These are phyloP conservation scores for Alternaria brassicicola DNA, from an alignment of 2,329 filamentous ascomycete genomes.

Conservation along the genomic window DNA sequence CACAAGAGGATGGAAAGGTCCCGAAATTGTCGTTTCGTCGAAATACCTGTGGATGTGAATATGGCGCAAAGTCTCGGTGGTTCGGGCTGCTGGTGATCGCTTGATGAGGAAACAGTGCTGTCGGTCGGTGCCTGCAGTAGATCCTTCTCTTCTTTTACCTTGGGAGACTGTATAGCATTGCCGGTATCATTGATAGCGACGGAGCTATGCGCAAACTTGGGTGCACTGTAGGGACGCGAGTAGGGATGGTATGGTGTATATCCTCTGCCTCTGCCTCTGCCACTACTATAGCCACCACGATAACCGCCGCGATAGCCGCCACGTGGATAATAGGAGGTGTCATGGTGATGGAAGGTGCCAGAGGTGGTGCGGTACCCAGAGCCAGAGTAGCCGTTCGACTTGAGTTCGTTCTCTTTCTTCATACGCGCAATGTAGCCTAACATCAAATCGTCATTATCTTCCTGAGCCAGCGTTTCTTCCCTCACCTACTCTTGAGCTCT, in stretches of 20 bases:
- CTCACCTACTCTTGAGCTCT: slow-evolving; percentile 37
- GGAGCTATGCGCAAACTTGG: slow-evolving; percentile 20
- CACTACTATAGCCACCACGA: slow-evolving; percentile 16
- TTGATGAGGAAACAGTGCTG: slow-evolving; percentile 3
- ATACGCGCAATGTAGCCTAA: slow-evolving; percentile 29
- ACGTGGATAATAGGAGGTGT: background rate
- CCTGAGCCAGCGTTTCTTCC: slow-evolving; percentile 5
- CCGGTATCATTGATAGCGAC: slow-evolving; percentile 19
- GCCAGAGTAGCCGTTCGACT: slow-evolving; percentile 11
- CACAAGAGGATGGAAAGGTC: background rate
- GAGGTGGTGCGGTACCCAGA: background rate
- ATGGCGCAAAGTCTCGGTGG: slow-evolving; percentile 28
- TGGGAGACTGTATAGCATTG: slow-evolving; percentile 2
- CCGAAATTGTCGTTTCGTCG: slow-evolving; percentile 15
- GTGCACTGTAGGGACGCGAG: slow-evolving; percentile 13
- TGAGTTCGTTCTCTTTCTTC: slow-evolving; percentile 25
- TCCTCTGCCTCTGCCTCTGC: slow-evolving; percentile 14
- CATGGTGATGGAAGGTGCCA: background rate
- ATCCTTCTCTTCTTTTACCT: background rate
- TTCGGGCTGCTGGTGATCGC: slow-evolving; percentile 12
- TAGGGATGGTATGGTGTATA: slow-evolving; percentile 30
- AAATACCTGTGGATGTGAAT: slow-evolving; percentile 45
- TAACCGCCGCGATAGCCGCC: background rate
- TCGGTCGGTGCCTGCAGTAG: background rate
- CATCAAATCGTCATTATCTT: slow-evolving; percentile 15